Evolutionary conservation across 768 basidiomycete genomes (phyloP).

Genomic region (Rubroboletus satanas): DNA sequence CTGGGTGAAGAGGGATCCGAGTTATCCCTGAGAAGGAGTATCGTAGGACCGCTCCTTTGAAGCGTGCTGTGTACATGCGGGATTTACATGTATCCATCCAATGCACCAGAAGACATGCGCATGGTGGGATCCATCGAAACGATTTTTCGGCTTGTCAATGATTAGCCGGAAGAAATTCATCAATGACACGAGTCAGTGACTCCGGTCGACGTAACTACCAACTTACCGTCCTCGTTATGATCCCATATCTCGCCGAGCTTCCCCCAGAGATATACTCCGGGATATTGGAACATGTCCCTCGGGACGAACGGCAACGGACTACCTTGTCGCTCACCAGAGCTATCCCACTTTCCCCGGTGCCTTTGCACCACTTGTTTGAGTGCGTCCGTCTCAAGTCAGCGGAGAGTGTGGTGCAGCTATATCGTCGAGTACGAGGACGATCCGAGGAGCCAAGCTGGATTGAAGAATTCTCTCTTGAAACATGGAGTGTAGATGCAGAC

Average conservation of each 20-base stretch:
- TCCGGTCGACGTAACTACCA: not conserved
- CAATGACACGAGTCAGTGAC: not conserved
- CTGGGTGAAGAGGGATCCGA: slow-evolving; percentile 30
- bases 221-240: slow-evolving; percentile 11
- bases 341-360: slow-evolving; percentile 58
- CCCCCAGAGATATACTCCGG: slow-evolving; percentile 65
- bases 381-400: slow-evolving; percentile 47
- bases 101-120: not conserved
- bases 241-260: slow-evolving; percentile 33
- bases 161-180: not conserved
- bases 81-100: not conserved
- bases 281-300: slow-evolving; percentile 52
- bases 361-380: slow-evolving; percentile 55
- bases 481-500: slow-evolving; percentile 74
- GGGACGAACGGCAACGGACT: slow-evolving; percentile 45
- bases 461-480: slow-evolving; percentile 47
- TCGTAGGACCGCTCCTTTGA: slow-evolving; percentile 27
- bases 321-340: slow-evolving; percentile 59
- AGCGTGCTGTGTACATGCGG: not conserved
- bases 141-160: not conserved
- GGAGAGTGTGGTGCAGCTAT: slow-evolving; percentile 54
- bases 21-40: slow-evolving; percentile 25
- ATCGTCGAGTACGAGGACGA: slow-evolving; percentile 47
- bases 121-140: not conserved
- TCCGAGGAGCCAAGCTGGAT: slow-evolving; percentile 39